Evolutionary conservation across 768 basidiomycete genomes (phyloP), one percentile per base, ranked within the genome.

Genomic region (Rhodotorula graminis): DNA sequence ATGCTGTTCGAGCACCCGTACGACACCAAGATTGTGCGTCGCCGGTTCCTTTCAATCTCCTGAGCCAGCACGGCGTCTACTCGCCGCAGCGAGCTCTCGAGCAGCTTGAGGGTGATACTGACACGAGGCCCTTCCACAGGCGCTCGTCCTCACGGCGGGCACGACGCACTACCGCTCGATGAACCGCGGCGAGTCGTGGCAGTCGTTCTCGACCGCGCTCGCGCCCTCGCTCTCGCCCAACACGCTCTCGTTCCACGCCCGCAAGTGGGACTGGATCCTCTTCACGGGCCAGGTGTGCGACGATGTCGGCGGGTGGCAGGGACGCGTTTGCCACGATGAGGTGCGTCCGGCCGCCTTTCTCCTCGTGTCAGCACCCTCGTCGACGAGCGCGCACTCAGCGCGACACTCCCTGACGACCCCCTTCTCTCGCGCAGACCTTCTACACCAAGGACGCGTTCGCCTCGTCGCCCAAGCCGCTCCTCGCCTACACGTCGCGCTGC

Each of bases 171-270:
- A 91, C 81, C 88, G 90, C 46, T 93, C 96, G 6, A 86, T 87
- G 49, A 89, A 99, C 81, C 86, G 90, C 71, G 95, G 96, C 66
- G 87, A 86, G 81, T 87, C 89, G 47, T 99, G 95, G 95, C 86
- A 87, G 65, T 80, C 86, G 0, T 98, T 97, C 80, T 83, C 88
- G 3, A 84, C 92, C 50, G 86, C 88, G 11, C 62, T 85, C 12
- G 76, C 84, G 0, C 88, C 90, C 0, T 86, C 89, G 0, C 82
- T 85, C 57, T 84, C 89, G 21, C 69, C 84, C 7, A 82, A 83
- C 42, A 90, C 91, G 4, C 85, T 99, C 10, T 88, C 91, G 1
- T 99, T 98, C 83, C 93, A 98, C 78, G 89, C 92, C 0, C 87
- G 89, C 69, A 82, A 86, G 40, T 80, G 82, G 40, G 90, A 91